These are phyloP conservation scores for Aspergillus calidoustus DNA, from an alignment of 2,329 filamentous ascomycete genomes.

Conservation along the genomic window DNA sequence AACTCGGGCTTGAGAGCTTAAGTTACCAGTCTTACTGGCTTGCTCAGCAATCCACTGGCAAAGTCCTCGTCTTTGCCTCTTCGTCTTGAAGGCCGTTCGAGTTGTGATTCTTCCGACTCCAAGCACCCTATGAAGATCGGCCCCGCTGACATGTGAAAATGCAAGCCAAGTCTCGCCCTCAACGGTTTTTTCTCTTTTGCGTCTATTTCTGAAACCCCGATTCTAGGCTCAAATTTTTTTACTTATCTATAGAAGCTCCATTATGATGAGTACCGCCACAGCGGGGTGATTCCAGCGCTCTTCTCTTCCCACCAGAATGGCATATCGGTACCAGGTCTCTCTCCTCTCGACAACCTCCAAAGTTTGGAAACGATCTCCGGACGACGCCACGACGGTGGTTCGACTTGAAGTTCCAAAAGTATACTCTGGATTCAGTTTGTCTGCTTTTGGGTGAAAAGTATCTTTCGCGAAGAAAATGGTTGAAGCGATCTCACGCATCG, in stretches of 20 bases:
- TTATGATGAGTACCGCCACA: slow-evolving; percentile 3
- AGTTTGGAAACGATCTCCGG: not conserved
- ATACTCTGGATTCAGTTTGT: not conserved
- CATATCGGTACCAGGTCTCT: slow-evolving; percentile 2
- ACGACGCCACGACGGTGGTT: not conserved
- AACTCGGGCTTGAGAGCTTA: not conserved
- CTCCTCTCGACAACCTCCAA: not conserved
- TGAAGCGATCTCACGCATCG: slow-evolving; percentile 4
- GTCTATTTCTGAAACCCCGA: not conserved
- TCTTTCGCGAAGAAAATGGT: not conserved
- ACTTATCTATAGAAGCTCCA: slow-evolving; percentile 1
- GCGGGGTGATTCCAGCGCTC: slow-evolving; percentile 1
- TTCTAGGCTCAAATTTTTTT: not conserved
- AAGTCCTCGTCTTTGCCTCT: not conserved
- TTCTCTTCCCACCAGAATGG: not conserved
- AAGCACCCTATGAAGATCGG: not conserved
- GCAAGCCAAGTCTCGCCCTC: slow-evolving; percentile 3
- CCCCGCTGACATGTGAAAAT: slow-evolving; percentile 17
- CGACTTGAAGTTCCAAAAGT: not conserved
- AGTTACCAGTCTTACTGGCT: not conserved
- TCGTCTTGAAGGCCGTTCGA: not conserved
- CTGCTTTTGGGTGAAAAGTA: not conserved
- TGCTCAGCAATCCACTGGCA: not conserved
- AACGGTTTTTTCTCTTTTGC: slow-evolving; percentile 3
- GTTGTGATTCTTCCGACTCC: not conserved